phyloP scores from a whole-genome alignment of 2,329 filamentous ascomycete genomes.

The Didymella exigua region DNA sequence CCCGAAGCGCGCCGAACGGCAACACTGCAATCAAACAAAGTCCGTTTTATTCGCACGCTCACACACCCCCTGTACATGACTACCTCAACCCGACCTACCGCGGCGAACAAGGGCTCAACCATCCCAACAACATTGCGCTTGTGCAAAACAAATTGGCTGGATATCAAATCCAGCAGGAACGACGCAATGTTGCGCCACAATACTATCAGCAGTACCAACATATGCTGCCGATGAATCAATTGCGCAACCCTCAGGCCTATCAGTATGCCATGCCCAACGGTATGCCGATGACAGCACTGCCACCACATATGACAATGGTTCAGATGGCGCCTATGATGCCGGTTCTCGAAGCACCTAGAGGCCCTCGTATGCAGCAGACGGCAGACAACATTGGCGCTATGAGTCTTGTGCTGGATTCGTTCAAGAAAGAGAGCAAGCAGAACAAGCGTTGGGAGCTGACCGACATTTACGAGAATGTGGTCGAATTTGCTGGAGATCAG shows the following conservation, averaged over 20 bases:
- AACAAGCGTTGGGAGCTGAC: constrained; percentile 81
- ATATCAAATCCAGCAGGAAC: constrained; percentile 52
- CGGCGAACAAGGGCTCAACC: constrained; percentile 50
- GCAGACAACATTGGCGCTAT: constrained; percentile 62
- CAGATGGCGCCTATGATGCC: constrained; percentile 46
- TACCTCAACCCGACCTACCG: constrained; percentile 50
- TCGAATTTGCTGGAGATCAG: constrained; percentile 95
- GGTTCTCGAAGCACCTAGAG: constrained; percentile 49
- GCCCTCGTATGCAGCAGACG: constrained; percentile 60
- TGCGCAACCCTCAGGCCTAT: constrained; percentile 44
- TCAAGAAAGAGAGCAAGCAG: constrained; percentile 73
- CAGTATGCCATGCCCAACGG: constrained; percentile 47
- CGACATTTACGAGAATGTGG: constrained; percentile 85
- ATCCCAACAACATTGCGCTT: constrained; percentile 52
- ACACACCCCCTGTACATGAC: constrained; percentile 53
- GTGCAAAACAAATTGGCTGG: constrained; percentile 58
- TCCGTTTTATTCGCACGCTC: constrained; percentile 55
- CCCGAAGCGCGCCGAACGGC: constrained; percentile 51
- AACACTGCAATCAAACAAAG: constrained; percentile 51
- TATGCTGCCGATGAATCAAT: constrained; percentile 44
- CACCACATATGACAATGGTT: constrained; percentile 44
- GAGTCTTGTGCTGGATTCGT: constrained; percentile 79
- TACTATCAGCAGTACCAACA: constrained; percentile 43
- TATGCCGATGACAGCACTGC: constrained; percentile 42
- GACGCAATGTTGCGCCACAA: constrained; percentile 40